phyloP scores from a whole-genome alignment of 352 stramenopile genomes.

The Phytophthora macrochlamydospora region DNA sequence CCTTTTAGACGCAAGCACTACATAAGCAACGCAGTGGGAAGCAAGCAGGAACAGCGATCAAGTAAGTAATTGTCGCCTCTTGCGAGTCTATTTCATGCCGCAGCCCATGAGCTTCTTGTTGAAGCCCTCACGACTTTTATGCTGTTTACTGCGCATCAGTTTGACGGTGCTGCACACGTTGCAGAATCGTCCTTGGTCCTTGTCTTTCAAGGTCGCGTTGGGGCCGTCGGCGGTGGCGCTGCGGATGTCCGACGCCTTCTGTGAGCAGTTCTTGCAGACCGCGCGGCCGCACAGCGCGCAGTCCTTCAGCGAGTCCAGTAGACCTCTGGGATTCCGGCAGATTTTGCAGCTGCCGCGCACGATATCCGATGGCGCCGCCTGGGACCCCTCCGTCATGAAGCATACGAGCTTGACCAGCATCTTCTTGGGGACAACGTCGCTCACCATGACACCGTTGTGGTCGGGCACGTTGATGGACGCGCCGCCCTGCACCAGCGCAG shows the following conservation, averaged over 20 bases:
- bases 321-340: conserved; percentile 77
- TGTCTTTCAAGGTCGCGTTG: conserved; percentile 52
- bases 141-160: conserved; percentile 75
- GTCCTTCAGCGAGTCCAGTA: conserved; percentile 77
- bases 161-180: conserved; percentile 81
- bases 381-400: conserved; percentile 79
- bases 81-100: conserved; percentile 61
- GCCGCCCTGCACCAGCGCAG: conserved; percentile 67
- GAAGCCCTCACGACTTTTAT: conserved; percentile 75
- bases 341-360: conserved; percentile 79
- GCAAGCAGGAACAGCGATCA: conserved; percentile 3
- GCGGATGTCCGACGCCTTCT: conserved; percentile 77
- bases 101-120: conserved; percentile 81
- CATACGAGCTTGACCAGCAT: conserved; percentile 77
- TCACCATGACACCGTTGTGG: conserved; percentile 78
- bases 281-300: conserved; percentile 78
- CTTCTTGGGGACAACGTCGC: conserved; percentile 79
- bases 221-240: conserved; percentile 44
- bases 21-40: conserved; percentile 3
- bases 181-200: conserved; percentile 71
- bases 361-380: conserved; percentile 57
- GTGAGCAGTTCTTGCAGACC: conserved; percentile 85
- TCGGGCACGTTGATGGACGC: conserved; percentile 87
- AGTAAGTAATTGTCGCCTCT: conserved; percentile 39
- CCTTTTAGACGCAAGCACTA: conserved; percentile 17